Percentiles rank a stretch among this genome's conserved stretches.
phyloP scores from a whole-genome alignment of 345 rosid genomes.

The Eucalyptus erythrocorys region DNA sequence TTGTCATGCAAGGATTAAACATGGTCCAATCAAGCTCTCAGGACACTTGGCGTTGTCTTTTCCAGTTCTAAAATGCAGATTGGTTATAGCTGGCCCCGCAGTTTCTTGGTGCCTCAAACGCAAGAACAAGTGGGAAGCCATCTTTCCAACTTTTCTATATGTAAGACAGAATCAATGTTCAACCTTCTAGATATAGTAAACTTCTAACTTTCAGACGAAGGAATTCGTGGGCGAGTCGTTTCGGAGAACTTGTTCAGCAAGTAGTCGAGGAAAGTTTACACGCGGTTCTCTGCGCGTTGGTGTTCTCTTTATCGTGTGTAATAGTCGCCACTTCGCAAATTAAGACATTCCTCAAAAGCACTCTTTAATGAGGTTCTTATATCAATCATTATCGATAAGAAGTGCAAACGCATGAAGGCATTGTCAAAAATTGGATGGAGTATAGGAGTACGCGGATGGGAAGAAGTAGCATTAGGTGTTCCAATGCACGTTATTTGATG shows the following conservation, averaged over 20 bases:
- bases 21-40: background rate
- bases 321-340: background rate
- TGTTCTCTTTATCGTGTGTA: background rate
- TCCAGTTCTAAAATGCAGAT: background rate
- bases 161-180: background rate
- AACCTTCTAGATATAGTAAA: background rate
- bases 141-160: background rate
- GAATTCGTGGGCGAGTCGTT: background rate
- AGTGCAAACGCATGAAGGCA: background rate
- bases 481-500: background rate
- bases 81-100: background rate
- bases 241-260: background rate
- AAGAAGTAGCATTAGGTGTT: background rate
- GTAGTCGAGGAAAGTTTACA: background rate
- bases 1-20: background rate
- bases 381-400: background rate
- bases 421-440: background rate
- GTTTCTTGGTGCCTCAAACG: background rate
- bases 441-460: background rate
- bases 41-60: background rate
- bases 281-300: background rate
- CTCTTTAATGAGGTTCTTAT: background rate
- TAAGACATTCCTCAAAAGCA: background rate
- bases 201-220: background rate
- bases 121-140: background rate